phyloP scores from a whole-genome alignment of 345 rosid species.

The Clarkia xantiana region DNA sequence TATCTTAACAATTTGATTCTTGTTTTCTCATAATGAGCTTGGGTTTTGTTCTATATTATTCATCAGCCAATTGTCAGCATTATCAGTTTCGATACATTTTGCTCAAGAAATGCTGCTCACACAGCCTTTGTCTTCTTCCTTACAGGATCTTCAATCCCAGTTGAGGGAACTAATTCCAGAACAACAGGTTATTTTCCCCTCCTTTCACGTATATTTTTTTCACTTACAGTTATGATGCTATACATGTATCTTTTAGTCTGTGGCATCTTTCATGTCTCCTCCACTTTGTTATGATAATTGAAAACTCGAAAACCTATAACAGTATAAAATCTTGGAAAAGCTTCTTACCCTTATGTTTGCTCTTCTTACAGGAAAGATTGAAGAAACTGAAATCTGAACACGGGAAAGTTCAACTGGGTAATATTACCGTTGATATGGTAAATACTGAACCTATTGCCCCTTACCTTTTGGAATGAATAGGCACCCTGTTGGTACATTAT shows the following conservation, averaged over 20 bases:
- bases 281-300: too few relatives aligned
- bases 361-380: conserved; percentile 52
- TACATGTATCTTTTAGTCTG: too few relatives aligned
- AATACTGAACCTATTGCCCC: background rate
- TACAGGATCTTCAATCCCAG: conserved; percentile 82
- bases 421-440: conserved; percentile 92
- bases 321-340: too few relatives aligned
- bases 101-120: background rate
- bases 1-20: too few relatives aligned
- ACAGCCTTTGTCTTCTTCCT: background rate
- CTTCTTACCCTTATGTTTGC: background rate
- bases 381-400: conserved; percentile 71
- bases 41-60: too few relatives aligned
- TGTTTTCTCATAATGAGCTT: too few relatives aligned
- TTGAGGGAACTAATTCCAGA: conserved; percentile 85
- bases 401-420: conserved; percentile 88
- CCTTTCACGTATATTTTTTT: background rate
- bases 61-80: background rate
- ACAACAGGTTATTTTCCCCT: conserved; percentile 50
- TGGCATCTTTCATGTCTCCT: too few relatives aligned
- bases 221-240: too few relatives aligned
- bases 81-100: background rate
- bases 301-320: too few relatives aligned
- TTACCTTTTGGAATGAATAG: too few relatives aligned
- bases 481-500: too few relatives aligned